Base-by-base conservation (phyloP, 2,329 filamentous ascomycete genomes). In the Claviceps sp. region DNA sequence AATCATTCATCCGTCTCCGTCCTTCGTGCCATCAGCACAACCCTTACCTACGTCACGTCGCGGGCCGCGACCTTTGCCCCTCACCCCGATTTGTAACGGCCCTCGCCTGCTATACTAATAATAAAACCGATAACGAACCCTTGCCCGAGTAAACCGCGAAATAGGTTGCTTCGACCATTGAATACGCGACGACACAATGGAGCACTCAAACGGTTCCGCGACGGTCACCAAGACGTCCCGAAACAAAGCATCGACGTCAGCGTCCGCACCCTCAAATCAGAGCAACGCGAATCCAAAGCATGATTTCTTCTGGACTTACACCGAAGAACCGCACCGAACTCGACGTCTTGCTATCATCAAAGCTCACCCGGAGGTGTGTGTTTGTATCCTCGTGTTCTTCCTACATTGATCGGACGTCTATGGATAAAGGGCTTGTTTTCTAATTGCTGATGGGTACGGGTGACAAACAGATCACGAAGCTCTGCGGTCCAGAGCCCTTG, bases 251-350 rank as follows among this genome's bases (percentile, higher is more conserved):
- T 40, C 49, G 52, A 5, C 48, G 18, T 26, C 40, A 2, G 57
- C 14, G 16, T 57, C 55, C 54, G 38, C 51, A 53, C 37, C 55
- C 45, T 55, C 57, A 43, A 52, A 58, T n/a, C 55, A 60, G 18
- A 51, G 54, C 40, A 55, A 47, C 37, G 48, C 57, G 40, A 55
- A 60, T 22, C 56, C 62, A 48, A 64, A 70, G 53, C 63, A 68
- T 50, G 68, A 77, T 67, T 97, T 97, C 76, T 95, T 95, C 73
- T 97, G 94, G 93, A 95, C 93, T 42, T 97, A 98, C 66, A 96
- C 93, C 9, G 93, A 98, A 68, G 93, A 98, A 71, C 93, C 93
- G 56, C 93, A 98, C 70, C 82, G 89, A 60, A 93, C 91, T 37
- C 78, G 93, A 60, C 81, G 93, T 53, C 81, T 91, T 61, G 88